Percentiles rank a stretch among this genome's conserved stretches.
Conservation (phyloP, 75 land plant species). For the Sequoiadendron giganteum region DNA sequence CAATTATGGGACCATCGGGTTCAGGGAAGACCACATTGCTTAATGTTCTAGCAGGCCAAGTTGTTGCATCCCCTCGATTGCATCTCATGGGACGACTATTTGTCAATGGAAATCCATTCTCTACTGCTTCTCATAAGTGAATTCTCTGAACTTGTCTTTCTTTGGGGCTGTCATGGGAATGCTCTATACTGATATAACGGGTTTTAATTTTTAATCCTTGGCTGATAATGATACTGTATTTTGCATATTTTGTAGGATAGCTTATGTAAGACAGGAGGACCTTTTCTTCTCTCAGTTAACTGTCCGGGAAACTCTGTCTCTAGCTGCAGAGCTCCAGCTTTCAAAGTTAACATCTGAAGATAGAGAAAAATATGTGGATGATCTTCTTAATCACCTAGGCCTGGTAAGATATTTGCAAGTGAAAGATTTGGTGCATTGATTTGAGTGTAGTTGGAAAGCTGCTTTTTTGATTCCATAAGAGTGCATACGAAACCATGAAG, state of each 20-base stretch:
- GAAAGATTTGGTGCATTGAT: not conserved
- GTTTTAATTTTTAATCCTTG: not conserved
- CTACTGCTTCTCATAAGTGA: slow-evolving; percentile 37
- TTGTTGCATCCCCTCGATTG: slow-evolving; percentile 65
- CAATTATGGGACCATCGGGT: slow-evolving; percentile 99
- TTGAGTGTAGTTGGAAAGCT: not conserved
- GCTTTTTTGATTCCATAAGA: slow-evolving; percentile 1
- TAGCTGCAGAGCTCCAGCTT: slow-evolving; percentile 96
- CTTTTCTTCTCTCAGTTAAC: slow-evolving; percentile 98
- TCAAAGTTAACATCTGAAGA: slow-evolving; percentile 45
- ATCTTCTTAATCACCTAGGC: slow-evolving; percentile 76
- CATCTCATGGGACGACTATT: slow-evolving; percentile 67
- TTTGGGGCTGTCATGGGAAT: slow-evolving; percentile 4
- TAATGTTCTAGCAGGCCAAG: slow-evolving; percentile 94
- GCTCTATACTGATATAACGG: slow-evolving; percentile 1
- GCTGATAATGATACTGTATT: not conserved
- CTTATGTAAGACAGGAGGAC: slow-evolving; percentile 96
- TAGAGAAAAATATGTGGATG: slow-evolving; percentile 73
- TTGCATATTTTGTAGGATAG: slow-evolving; percentile 51
- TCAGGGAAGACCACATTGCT: slow-evolving; percentile 96
- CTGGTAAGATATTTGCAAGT: slow-evolving; percentile 57
- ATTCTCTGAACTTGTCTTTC: not conserved
- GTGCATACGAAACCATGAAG: not conserved
- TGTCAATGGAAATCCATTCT: slow-evolving; percentile 65
- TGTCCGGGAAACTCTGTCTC: slow-evolving; percentile 90